Evolutionary conservation across 345 rosid species (phyloP), one percentile per base, ranked within the genome.

Genomic region (Pseudoturritis turrita): DNA sequence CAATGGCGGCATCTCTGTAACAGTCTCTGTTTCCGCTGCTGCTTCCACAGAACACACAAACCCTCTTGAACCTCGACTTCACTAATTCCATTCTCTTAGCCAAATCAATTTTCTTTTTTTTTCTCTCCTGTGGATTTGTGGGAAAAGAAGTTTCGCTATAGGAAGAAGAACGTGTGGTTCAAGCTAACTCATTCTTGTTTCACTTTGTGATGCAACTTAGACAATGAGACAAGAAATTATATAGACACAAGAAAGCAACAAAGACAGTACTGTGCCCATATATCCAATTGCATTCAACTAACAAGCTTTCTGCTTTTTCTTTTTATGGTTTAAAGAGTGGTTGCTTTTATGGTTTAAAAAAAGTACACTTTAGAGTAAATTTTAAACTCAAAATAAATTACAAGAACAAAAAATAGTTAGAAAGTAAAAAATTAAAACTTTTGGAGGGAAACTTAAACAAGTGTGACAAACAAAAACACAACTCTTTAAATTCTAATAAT

Each of bases 11-110:
- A 63, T 88, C 93, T 54, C 83, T 79, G 54, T 88, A 92, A 55
- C 92, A 83, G 26, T 86, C 80, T 84, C 88, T 86, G 79, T 90
- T 88, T 49, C 98, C 97, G 9, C 87, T 80, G 41, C 96, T 90
- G 71, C 98, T 92, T 11, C 95, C 95, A 79, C 95, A 89, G 58
- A 89, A 89, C 11, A 89, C 95, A 81, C 91, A 87, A 15, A 86
- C 88, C 41, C 85, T 92, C 81, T 86, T 81, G 83, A 92, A 92
- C 60, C 89, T 92, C 8, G 97, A 86, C 23, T 72, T 72, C 74
- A 69, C 67, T 36, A 77, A 33, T 10, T 78, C 68, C 61, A 60
- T 68, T 33, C 44, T 68, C 62, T 61, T 19, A 45, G 25, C 28
- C 19, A 68, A 61, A 41, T 51, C 51, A 67, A 5, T 41, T 41